Base-by-base conservation (phyloP, 441 rosid genomes). In the Francoa sonchifolia region DNA sequence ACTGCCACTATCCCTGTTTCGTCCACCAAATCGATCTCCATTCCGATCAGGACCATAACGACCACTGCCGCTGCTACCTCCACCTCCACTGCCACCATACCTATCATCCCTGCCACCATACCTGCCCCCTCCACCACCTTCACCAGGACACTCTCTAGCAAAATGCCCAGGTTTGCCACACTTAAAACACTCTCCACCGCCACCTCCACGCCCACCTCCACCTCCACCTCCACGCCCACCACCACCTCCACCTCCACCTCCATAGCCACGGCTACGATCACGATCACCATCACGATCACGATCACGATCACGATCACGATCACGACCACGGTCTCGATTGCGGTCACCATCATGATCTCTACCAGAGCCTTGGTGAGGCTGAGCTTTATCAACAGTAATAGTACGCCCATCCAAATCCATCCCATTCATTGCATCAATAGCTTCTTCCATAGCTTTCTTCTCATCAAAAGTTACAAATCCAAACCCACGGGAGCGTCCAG, bases 401-500 rank as follows among this genome's bases (percentile, higher is more conserved):
- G 61, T 74, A 33, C 95, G 68, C 19, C 97, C 97, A 72, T 88
- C 95, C 26, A 88, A 67, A 65, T 83, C 95, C 73, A 83, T 62
- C 19, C 97, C 97, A 52, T 88, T 80, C 94, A 88, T 83, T 41
- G 62, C 84, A 31, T 74, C 73, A 55, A 88, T 88, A 42, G 97
- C 97, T 21, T 88, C 95, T 43, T 80, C 93, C 97, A 88, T 80
- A 15, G 89, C 95, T 18, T 50, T 59, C 47, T 69, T 78, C 46
- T 88, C 89, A 61, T 78, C 93, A 59, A 83, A 88, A 19, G 95
- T 74, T 42, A 88, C 90, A 70, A 88, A 88, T 18, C 97, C 97
- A 61, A 83, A 88, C 48, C 97, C 97, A 65, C 95, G 95, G 39
- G 97, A 88, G 42, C 97, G 93, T 20, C 93, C 97, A 51, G 93